Evolutionary conservation across 208 protist species (phyloP).

Genomic region (Vickermania spadyakhi): DNA sequence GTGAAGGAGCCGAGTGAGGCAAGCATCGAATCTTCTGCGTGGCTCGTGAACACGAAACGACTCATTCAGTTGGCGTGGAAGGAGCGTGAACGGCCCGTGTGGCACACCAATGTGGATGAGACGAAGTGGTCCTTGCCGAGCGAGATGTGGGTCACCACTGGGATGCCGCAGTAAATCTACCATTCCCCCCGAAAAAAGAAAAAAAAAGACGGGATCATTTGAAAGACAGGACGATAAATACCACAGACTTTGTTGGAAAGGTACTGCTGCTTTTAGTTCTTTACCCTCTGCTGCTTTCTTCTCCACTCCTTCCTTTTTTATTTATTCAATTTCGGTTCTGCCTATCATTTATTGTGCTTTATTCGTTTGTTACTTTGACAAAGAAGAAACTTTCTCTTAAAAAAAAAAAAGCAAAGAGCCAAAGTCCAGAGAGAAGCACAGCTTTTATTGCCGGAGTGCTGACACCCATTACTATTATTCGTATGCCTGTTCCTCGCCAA

Average conservation of each 20-base stretch:
- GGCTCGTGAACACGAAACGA: conserved; percentile 28
- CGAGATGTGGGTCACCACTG: conserved; percentile 75
- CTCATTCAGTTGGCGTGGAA: conserved; percentile 34
- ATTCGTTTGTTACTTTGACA: too few species aligned
- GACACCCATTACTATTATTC: too few species aligned
- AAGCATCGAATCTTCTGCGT: conserved; percentile 7
- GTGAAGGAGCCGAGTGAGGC: neutral
- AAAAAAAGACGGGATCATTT: too few species aligned
- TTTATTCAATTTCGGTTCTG: conserved; percentile 6
- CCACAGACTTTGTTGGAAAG: too few species aligned
- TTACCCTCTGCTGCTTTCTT: too few species aligned
- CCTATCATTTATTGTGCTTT: neutral
- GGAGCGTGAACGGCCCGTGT: conserved; percentile 53
- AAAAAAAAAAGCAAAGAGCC: too few species aligned
- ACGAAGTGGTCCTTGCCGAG: conserved; percentile 19
- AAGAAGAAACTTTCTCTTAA: too few species aligned
- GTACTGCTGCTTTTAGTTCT: too few species aligned
- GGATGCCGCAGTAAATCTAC: conserved; percentile 15
- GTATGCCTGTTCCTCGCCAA: conserved; percentile 78
- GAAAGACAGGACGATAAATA: too few species aligned
- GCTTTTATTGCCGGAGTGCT: too few species aligned
- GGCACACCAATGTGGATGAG: conserved; percentile 64
- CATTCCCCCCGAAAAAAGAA: neutral
- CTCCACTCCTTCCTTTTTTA: conserved; percentile 5
- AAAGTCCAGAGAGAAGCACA: too few species aligned